phyloP scores from a whole-genome alignment of 1,139 yeast genomes.

The Saccharomyces uvarum region DNA sequence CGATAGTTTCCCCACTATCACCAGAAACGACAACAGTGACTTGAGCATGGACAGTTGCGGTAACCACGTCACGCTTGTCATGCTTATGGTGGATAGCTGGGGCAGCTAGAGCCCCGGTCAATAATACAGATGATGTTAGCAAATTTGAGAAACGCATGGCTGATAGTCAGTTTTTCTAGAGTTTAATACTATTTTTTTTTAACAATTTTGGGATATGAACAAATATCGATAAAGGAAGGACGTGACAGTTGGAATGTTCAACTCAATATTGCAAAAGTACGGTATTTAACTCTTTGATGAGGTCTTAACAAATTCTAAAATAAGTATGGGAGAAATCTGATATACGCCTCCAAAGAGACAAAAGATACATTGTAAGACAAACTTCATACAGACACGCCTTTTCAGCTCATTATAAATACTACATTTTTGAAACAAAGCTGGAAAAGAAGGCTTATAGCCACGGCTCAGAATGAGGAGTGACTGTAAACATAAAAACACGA shows the following conservation, averaged over 20 bases:
- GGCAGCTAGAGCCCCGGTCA: constrained; percentile 33
- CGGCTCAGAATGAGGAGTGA: not conserved
- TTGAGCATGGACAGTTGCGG: constrained; percentile 37
- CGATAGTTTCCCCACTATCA: constrained; percentile 15
- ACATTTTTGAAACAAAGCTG: not conserved
- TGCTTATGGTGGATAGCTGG: constrained; percentile 39
- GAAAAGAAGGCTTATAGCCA: not conserved
- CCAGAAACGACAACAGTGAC: constrained; percentile 27
- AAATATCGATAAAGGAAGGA: not conserved
- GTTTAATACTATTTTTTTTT: not conserved
- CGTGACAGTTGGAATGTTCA: not conserved
- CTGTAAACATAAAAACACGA: not conserved
- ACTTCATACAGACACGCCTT: not conserved
- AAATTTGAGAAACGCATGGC: constrained; percentile 33
- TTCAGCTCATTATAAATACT: not conserved
- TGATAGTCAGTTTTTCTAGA: not conserved
- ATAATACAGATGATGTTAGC: constrained; percentile 32
- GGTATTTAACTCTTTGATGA: not conserved
- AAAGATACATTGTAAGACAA: not conserved
- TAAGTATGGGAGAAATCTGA: not conserved
- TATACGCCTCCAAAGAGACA: not conserved
- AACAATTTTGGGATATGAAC: not conserved
- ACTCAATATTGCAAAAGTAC: not conserved
- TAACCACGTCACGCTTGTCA: constrained; percentile 41
- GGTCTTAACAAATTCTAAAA: not conserved